Conservation (phyloP, 1,284 basidiomycete species). For the Microbotryum violaceum region DNA sequence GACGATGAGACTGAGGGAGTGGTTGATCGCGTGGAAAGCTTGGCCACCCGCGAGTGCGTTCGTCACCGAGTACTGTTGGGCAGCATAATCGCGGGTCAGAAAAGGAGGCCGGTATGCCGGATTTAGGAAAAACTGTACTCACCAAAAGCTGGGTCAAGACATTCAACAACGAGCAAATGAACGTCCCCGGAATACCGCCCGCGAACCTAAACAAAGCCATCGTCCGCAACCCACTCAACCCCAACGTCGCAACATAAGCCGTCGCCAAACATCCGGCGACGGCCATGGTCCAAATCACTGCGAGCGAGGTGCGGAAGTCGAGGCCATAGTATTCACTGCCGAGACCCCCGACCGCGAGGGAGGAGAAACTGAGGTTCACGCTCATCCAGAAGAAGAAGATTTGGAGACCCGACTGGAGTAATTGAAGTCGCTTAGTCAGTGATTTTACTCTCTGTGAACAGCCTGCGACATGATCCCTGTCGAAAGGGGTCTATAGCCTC, state of each 20-base stretch:
- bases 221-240: slow-evolving; percentile 55
- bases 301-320: slow-evolving; percentile 46
- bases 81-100: slow-evolving; percentile 30
- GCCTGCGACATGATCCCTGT: neutral
- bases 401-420: neutral
- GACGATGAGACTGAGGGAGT: slow-evolving; percentile 42
- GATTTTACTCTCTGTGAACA: slow-evolving; percentile 2
- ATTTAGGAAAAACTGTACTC: neutral
- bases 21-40: slow-evolving; percentile 43
- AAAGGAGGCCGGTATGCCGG: neutral
- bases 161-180: slow-evolving; percentile 54
- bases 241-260: slow-evolving; percentile 55
- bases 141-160: slow-evolving; percentile 49
- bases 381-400: slow-evolving; percentile 24
- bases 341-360: slow-evolving; percentile 12
- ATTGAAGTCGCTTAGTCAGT: neutral
- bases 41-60: slow-evolving; percentile 45
- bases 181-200: slow-evolving; percentile 22
- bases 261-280: slow-evolving; percentile 42
- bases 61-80: slow-evolving; percentile 12
- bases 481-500: neutral
- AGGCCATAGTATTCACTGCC: slow-evolving; percentile 36
- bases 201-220: slow-evolving; percentile 45
- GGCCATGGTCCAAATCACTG: slow-evolving; percentile 41
- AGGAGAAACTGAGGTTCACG: slow-evolving; percentile 24